Conservation (phyloP, 2,329 filamentous ascomycete genomes). For the Diatrype stigma region DNA sequence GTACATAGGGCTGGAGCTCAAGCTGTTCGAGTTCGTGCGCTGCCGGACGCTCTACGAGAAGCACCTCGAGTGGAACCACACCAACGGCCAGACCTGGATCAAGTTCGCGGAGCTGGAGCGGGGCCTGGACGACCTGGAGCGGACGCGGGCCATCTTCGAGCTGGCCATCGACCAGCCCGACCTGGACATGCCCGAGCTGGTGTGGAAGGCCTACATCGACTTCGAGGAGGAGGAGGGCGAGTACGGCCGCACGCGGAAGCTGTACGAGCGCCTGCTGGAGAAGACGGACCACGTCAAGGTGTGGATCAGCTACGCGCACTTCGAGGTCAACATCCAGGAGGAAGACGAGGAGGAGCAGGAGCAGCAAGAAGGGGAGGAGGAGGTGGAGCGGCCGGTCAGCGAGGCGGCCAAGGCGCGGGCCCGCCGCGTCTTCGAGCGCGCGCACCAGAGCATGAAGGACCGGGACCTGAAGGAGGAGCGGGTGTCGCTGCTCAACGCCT, state of each 20-base stretch:
- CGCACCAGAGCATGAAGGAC: slow-evolving; percentile 82
- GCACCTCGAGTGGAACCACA: slow-evolving; percentile 85
- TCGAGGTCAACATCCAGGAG: slow-evolving; percentile 92
- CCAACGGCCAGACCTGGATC: slow-evolving; percentile 93
- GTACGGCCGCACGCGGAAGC: slow-evolving; percentile 72
- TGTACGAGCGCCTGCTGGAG: slow-evolving; percentile 87
- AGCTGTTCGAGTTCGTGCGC: slow-evolving; percentile 88
- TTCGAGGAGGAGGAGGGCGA: slow-evolving; percentile 96
- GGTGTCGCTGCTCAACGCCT: slow-evolving; percentile 86
- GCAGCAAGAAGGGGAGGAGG: slow-evolving; percentile 53
- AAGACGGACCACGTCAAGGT: slow-evolving; percentile 99
- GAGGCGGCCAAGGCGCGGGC: slow-evolving; percentile 81
- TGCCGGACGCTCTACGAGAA: slow-evolving; percentile 93
- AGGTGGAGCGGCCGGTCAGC: slow-evolving; percentile 66
- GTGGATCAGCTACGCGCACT: slow-evolving; percentile 98
- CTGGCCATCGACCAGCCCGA: slow-evolving; percentile 76
- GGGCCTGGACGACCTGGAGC: slow-evolving; percentile 83
- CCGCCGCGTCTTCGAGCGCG: slow-evolving; percentile 78
- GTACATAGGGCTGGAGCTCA: slow-evolving; percentile 89
- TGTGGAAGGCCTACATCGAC: slow-evolving; percentile 98
- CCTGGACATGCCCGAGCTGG: slow-evolving; percentile 93
- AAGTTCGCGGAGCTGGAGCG: slow-evolving; percentile 92
- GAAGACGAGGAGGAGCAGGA: slow-evolving; percentile 59
- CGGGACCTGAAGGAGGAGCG: slow-evolving; percentile 89
- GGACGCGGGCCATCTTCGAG: slow-evolving; percentile 87